Evolutionary conservation across 2,329 filamentous ascomycete genomes (phyloP), one percentile per base, ranked within the genome.

Genomic region (Cephalotrichum gorgonifer): DNA sequence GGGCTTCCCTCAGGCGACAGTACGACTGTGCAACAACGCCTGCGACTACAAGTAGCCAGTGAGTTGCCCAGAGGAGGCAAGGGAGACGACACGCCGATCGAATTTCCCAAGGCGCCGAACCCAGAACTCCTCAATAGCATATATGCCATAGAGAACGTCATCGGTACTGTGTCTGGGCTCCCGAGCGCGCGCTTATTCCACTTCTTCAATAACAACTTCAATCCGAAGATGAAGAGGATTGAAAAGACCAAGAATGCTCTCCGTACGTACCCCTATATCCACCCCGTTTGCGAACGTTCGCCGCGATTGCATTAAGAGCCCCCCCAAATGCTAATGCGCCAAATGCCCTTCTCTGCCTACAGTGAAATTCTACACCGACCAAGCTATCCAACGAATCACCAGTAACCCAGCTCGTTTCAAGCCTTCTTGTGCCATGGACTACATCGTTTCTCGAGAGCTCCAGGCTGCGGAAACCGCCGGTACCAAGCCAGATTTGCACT

Each of bases 361-460:
- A n/a, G n/a, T n/a, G n/a, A n/a, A n/a, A n/a, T n/a, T n/a, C n/a
- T n/a, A n/a, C n/a, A n/a, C n/a, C n/a, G n/a, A n/a, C n/a, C n/a
- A n/a, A n/a, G n/a, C n/a, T n/a, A n/a, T n/a, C n/a, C n/a, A n/a
- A n/a, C n/a, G n/a, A n/a, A n/a, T n/a, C n/a, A n/a, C n/a, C n/a
- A n/a, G n/a, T n/a, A n/a, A n/a, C n/a, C n/a, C n/a, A n/a, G n/a
- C n/a, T n/a, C n/a, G n/a, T n/a, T n/a, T n/a, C n/a, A n/a, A n/a
- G n/a, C n/a, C n/a, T n/a, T n/a, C n/a, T n/a, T n/a, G n/a, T n/a
- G n/a, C n/a, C n/a, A n/a, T n/a, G n/a, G 64, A 67, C 35, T 56
- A 60, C 14, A 59, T 67, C 26, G 48, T 67, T 7, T 54, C 54
- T 6, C 54, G 64, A 9, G 64, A 66, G 48, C 56, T 57, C 23